Evolutionary conservation across 768 basidiomycete genomes (phyloP).

Genomic region (Lanmaoa pseudosensibilis): DNA sequence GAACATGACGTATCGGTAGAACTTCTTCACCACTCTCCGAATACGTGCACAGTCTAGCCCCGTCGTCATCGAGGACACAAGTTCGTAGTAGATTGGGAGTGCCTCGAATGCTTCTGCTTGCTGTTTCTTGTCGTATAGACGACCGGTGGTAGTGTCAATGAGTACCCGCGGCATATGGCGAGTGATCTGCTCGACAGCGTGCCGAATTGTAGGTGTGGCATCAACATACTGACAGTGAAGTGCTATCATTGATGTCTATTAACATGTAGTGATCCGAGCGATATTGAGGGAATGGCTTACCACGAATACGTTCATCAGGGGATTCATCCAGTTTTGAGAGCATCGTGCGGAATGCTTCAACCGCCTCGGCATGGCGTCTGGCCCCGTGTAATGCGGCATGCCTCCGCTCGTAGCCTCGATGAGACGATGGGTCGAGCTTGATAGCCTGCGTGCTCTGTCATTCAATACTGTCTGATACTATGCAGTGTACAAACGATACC

Average conservation of each 20-base stretch:
- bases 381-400: neutral
- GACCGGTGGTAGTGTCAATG: constrained; percentile 4
- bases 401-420: neutral
- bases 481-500: neutral
- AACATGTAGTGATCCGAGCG: neutral
- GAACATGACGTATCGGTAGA: constrained; percentile 7
- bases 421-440: neutral
- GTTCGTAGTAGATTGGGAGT: constrained; percentile 1
- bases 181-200: neutral
- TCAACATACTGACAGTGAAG: neutral
- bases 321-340: neutral
- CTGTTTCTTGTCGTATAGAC: neutral
- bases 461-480: too few relatives aligned
- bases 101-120: constrained; percentile 6
- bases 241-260: neutral
- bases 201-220: neutral
- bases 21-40: neutral
- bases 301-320: neutral
- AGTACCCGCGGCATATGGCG: constrained; percentile 1
- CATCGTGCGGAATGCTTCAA: neutral
- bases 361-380: neutral
- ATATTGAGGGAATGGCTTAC: neutral
- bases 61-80: constrained; percentile 2
- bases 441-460: neutral
- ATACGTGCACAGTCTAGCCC: neutral